Conservation (phyloP, 2,329 filamentous ascomycete genomes). For the Neonectria punicea region DNA sequence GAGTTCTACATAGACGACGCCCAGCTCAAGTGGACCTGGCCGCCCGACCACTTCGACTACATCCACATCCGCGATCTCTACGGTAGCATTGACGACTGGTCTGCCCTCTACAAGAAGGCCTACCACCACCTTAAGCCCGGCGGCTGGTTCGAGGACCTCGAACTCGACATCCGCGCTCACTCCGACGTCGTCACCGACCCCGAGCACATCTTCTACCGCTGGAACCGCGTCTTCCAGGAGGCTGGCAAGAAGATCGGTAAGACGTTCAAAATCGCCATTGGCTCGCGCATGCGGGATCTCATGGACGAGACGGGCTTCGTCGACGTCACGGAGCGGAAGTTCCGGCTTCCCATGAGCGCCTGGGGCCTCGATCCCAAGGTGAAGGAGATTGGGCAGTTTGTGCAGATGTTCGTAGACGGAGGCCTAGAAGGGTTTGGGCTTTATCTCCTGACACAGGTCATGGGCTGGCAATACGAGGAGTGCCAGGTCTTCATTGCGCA, state of each 20-base stretch:
- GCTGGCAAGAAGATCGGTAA: constrained; percentile 29
- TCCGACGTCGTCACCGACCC: constrained; percentile 26
- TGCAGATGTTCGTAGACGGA: constrained; percentile 26
- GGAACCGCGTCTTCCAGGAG: constrained; percentile 29
- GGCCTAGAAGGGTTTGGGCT: constrained; percentile 26
- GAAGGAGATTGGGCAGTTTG: constrained; percentile 28
- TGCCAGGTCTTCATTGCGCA: constrained; percentile 28
- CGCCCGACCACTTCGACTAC: constrained; percentile 26
- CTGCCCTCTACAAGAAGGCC: constrained; percentile 21
- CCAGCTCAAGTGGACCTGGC: constrained; percentile 29
- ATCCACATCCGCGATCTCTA: constrained; percentile 30
- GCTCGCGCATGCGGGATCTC: constrained; percentile 28
- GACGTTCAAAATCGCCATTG: constrained; percentile 30
- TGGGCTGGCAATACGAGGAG: constrained; percentile 26
- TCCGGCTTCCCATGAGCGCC: constrained; percentile 26
- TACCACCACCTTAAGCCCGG: constrained; percentile 26
- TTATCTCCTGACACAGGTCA: constrained; percentile 23
- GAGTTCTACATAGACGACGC: constrained; percentile 22
- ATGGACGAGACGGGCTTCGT: constrained; percentile 24
- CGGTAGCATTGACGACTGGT: constrained; percentile 26
- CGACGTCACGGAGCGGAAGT: constrained; percentile 26
- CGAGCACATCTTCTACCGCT: constrained; percentile 26
- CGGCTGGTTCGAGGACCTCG: constrained; percentile 28
- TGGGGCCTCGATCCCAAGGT: constrained; percentile 26
- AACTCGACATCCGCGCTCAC: constrained; percentile 27